Evolutionary conservation across 768 basidiomycete species (phyloP), one percentile per base, ranked within the genome.

Genomic region (Panaeolus cyanescens): DNA sequence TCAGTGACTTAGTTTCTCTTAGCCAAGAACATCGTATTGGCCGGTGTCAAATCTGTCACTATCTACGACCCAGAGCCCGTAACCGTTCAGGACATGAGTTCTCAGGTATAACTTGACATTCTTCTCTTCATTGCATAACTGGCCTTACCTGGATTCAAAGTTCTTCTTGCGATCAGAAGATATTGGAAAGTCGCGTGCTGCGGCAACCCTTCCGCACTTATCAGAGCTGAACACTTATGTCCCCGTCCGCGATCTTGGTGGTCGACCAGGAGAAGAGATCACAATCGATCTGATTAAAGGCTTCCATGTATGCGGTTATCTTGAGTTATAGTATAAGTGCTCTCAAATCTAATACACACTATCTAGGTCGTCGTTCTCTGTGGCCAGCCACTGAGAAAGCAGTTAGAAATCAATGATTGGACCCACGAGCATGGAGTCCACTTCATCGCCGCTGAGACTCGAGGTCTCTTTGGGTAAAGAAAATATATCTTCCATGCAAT

Each of bases 31-130:
- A 82, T 98, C 59, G 90, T 87, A 59, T 83, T 99, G 58, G 97
- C 97, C 54, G 97, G 97, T 60, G 97, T 99, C 55, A 99, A 97
- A 78, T 95, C 93, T 5, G 96, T 99, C 31, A 96, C 96, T 5
- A 83, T 99, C 59, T 98, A 87, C 71, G 97, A 99, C 75, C 96
- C 96, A 8, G 91, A 95, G 66, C 91, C 86, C 10, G 93, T 95
- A 10, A 83, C 85, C 22, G 69, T 95, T n/a, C 88, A 91, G 64
- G 97, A 99, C 77, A 82, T 99, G 54, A 92, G 96, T 70, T 91
- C 95, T 4, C 96, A 97, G 77, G 95, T 92, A 66, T 65, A 79
- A 78, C 33, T n/a, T n/a, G n/a, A n/a, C n/a, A n/a, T n/a, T n/a
- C n/a, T n/a, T n/a, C n/a, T n/a, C n/a, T 31, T 54, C 4, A 28